Base-by-base conservation (phyloP, 108 stramenopile genomes). In the Discostella pseudostelligera region DNA sequence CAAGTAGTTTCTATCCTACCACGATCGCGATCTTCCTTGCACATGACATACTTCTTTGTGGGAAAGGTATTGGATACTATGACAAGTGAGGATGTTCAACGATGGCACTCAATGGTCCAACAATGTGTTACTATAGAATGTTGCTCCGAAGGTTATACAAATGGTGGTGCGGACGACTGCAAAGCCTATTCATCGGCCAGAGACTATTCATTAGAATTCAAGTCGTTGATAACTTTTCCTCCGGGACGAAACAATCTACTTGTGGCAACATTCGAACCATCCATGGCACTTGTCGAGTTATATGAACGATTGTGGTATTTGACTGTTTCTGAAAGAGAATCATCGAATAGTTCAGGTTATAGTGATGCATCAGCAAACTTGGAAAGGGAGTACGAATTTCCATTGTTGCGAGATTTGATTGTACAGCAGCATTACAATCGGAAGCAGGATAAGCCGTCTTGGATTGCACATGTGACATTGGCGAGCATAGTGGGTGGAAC, bases 21-120 rank as follows among this genome's bases (percentile, higher is more conserved):
- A 12, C 76, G 81, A 78, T 74, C 79, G 8, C 57, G 37, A n/a
- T 10, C 42, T 43, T 85, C 84, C 1, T 60, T 85, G 26, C 84
- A 85, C 64, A 74, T 85, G 84, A 85, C 84, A 45, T 74, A 78
- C 20, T 85, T 85, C 59, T 85, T 85, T 72, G 74, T 67, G 10
- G 84, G 84, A 25, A 80, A 65, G 48, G 62, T 65, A 8, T 63
- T 85, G 19, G 63, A 73, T 32, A 55, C 64, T 21, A 66, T 85
- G 57, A 45, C 84, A 24, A 7, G 14, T 24, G 72, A 78, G 0
- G 75, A 85, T 53, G 16, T 85, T 11, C 21, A 16, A 21, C 35
- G 49, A 13, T 82, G 80, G 78, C 48, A 84, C 22, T 16, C 29
- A 9, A 69, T 59, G 56, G 47, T 84, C n/a, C 21, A 40, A 22